Base-by-base conservation (phyloP, 305 asterid species). In the Fraxinus angustifolia region DNA sequence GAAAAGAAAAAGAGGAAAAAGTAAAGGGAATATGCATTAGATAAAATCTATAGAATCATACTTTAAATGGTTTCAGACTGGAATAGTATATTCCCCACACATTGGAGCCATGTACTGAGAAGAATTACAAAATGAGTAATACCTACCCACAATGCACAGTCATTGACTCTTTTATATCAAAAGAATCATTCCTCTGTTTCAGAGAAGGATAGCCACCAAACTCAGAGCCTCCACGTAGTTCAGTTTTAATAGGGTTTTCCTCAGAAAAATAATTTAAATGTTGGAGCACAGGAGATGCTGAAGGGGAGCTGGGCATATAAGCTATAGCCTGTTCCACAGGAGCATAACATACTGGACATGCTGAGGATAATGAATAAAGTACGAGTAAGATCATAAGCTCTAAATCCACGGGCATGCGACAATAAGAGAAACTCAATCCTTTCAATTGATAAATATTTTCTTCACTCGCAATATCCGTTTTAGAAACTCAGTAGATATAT, bases 121-220 rank as follows among this genome's bases (percentile, higher is more conserved):
- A 38, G 50, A 45, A 62, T 28, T 45, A 77, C 19, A 77, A 21
- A 8, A 82, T 28, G 33, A 35, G 26, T 79, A 79, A 88, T 73
- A 76, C 99, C 84, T 85, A 96, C 99, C 99, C 99, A 83, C 98
- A 96, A 87, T 94, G 97, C 85, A 96, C 93, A 34, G 95, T 89
- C 98, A 96, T 96, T 60, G 97, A 89, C 87, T 93, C 90, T 82
- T 85, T 81, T 82, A 96, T 88, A 82, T 87, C 82, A 82, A 90
- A 94, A 83, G 94, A 96, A 70, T 88, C 92, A 77, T 92, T 89
- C 84, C 98, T 93, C 84, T 90, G 92, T 86, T 86, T 87, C 82
- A 91, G 86, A 68, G 97, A 91, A 86, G 98, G 98, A 87, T 94
- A 96, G 65, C 99, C 99, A 82, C 99, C 98, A 90, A 96, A 96